A percentile compares a stretch with the other conserved stretches of the same genome.
phyloP scores from a whole-genome alignment of 345 rosid species.

The Ceriops tagal region DNA sequence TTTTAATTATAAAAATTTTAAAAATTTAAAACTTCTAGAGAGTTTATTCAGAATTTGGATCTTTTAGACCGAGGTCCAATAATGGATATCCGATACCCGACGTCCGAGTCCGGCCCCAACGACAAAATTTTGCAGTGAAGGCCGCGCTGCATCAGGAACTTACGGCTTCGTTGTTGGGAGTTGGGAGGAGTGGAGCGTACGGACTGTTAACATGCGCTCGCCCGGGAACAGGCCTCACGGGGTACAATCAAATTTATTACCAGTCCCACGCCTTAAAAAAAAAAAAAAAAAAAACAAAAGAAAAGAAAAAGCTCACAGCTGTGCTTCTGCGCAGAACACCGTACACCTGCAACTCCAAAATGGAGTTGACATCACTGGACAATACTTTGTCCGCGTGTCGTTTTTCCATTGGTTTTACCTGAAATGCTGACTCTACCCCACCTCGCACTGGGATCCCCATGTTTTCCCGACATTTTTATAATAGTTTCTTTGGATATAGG shows the following conservation, averaged over 20 bases:
- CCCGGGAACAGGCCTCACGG: conserved; percentile 29
- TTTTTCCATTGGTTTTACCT: neutral
- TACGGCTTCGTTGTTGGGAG: neutral
- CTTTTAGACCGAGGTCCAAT: too few relatives aligned
- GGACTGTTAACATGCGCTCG: conserved; percentile 15
- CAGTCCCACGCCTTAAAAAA: too few relatives aligned
- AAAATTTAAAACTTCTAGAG: too few relatives aligned
- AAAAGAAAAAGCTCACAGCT: neutral
- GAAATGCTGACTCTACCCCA: conserved; percentile 10
- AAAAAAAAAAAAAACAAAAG: too few relatives aligned
- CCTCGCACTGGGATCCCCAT: too few relatives aligned
- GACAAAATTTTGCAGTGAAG: neutral
- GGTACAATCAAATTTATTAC: neutral
- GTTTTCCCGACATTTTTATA: neutral
- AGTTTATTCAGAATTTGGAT: too few relatives aligned
- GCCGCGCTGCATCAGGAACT: conserved; percentile 23
- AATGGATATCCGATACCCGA: too few relatives aligned
- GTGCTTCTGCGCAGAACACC: conserved; percentile 20
- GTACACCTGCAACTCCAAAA: conserved; percentile 9
- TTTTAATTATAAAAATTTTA: too few relatives aligned
- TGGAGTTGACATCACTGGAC: neutral
- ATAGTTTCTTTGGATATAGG: neutral
- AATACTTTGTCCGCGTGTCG: conserved; percentile 12
- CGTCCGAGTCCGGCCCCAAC: neutral
- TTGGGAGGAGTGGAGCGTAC: neutral